Base-by-base conservation (phyloP, 148 eudicot genomes). In the Heliosperma pusillum region DNA sequence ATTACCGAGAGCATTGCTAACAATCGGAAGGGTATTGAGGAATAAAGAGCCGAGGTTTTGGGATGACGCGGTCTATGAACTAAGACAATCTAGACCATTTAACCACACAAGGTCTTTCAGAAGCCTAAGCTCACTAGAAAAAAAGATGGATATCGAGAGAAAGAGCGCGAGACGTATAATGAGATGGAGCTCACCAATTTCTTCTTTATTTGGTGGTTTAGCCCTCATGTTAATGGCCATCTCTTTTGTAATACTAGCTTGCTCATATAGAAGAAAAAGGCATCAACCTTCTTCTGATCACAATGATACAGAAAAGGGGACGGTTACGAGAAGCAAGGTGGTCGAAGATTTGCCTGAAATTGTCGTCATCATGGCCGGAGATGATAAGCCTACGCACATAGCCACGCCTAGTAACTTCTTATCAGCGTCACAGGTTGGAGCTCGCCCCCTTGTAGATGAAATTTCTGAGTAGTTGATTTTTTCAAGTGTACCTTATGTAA, bases 1-100 rank as follows among this genome's bases (percentile, higher is more conserved):
- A 1, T 69, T 84, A 47, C 91, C 91, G 1, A 65, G 86, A 66
- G 86, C 89, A 19, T 82, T 88, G n/a, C 82, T 84, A 19, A 83
- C 84, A 20, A 66, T 86, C 9, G 89, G 85, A 10, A 72, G 73
- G 47, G 79, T 79, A 7, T 72, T 81, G 36, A 75, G 60, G 59
- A 59, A 74, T 70, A 86, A 83, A 79, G 77, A 72, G 17, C 33
- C 36, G 15, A 36, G 71, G 40, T 47, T 33, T 3, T 88, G 89
- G 87, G 52, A 59, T 11, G 87, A 84, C 77, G 85, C 82, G 1
- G 79, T 82, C 19, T 42, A 50, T 59, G 87, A 78, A 72, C 55
- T 88, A 22, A 55, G 69, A 25, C 67, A 19, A 21, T 78, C 83
- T 24, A 65, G 70, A 44, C 79, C 69, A n/a, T n/a, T n/a, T n/a